Evolutionary conservation across 106 monocot genomes (phyloP), one percentile per base, ranked within the genome.

Genomic region (Dendrobium nobile): DNA sequence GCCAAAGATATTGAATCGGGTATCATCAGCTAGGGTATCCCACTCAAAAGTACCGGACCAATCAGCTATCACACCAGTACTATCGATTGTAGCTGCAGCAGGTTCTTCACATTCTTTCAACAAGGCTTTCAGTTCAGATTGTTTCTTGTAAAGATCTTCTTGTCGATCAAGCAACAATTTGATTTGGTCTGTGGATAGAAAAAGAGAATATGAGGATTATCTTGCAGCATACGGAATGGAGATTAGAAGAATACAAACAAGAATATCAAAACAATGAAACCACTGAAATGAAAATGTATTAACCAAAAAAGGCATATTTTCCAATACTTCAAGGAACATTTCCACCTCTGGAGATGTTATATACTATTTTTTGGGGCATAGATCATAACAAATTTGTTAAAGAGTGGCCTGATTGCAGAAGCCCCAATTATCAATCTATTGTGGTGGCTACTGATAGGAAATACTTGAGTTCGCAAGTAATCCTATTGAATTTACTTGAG

Each of bases 21-120:
- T 77, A 84, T 99, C 90, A 82, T 93, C 86, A 48, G 91, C 99
- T 54, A 33, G 78, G 81, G 91, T 85, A 77, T 99, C 99, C 99
- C 99, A 99, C 47, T 91, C 85, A 85, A 99, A 99, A 4, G 75
- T 83, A 59, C 88, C 83, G 4, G 93, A 99, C 99, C 99, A 99
- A 88, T 95, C 88, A 72, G 88, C 82, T 40, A 31, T 37, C 18
- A 72, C 72, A 70, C 55, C 72, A n/a, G 85, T 48, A 82, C 27
- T 17, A 47, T 77, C 73, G 18, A 73, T 79, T 77, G 55, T 80
- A 74, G n/a, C 54, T 54, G 77, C 28, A 42, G 47, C 84, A 79
- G 80, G 80, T 79, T 73, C 76, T 84, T 87, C 88, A 19, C 79
- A 80, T 75, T 47, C 86, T 80, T 95, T 95, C 48, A 95, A 83